Percentiles rank a stretch among this genome's conserved stretches.
Evolutionary conservation across 352 stramenopile species (phyloP).

Genomic region (Pythium plurisporium): DNA sequence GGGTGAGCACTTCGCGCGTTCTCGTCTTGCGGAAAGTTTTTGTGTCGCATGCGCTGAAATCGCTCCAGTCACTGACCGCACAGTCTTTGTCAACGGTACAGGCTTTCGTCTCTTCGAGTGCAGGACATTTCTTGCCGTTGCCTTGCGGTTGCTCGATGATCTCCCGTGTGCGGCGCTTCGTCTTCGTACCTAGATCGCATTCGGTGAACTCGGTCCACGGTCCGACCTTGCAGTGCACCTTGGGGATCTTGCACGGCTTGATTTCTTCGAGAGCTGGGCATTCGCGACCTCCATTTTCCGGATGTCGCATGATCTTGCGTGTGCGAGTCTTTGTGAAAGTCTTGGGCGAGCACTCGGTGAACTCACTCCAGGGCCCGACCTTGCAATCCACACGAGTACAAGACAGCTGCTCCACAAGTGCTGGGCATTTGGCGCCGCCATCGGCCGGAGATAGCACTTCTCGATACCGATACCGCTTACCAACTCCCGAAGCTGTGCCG

Average conservation of each 20-base stretch:
- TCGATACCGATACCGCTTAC: constrained; percentile 26
- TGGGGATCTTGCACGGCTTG: constrained; percentile 31
- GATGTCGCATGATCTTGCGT: constrained; percentile 6
- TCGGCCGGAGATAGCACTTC: constrained; percentile 34
- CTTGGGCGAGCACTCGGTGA: constrained; percentile 5
- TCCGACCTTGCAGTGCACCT: constrained; percentile 47
- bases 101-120: constrained; percentile 27
- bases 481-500: background rate
- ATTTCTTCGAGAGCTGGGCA: constrained; percentile 31
- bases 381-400: constrained; percentile 36
- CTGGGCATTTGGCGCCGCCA: constrained; percentile 32
- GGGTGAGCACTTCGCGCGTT: constrained; percentile 32
- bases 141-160: constrained; percentile 30
- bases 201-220: constrained; percentile 40
- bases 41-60: constrained; percentile 24
- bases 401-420: constrained; percentile 40
- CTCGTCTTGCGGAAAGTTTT: constrained; percentile 32
- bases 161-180: constrained; percentile 37
- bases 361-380: constrained; percentile 18
- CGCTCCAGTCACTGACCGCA: constrained; percentile 43
- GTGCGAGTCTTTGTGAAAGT: constrained; percentile 19
- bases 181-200: constrained; percentile 46
- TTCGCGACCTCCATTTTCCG: constrained; percentile 16
- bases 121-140: constrained; percentile 35
- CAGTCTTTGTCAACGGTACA: constrained; percentile 52